A percentile compares a stretch with the other conserved stretches of the same genome.
Evolutionary conservation across 768 basidiomycete species (phyloP).

Genomic region (Glaciozyma antarctica): DNA sequence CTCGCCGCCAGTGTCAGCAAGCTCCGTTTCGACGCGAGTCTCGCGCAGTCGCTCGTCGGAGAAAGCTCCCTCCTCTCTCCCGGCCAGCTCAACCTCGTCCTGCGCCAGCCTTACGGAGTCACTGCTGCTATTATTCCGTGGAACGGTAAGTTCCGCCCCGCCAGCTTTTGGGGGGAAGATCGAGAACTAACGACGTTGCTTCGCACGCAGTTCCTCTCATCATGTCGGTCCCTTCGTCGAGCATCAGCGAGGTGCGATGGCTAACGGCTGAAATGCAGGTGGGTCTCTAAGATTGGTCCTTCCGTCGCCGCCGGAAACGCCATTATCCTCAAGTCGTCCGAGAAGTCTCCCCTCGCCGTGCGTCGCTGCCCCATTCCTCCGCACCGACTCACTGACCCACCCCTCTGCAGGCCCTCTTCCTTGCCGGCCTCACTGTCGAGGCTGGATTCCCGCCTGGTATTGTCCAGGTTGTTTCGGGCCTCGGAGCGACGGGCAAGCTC

Average conservation of each 20-base stretch:
- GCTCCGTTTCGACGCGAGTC: conserved; percentile 1
- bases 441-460: conserved; percentile 34
- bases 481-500: conserved; percentile 23
- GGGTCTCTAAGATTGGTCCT: conserved; percentile 27
- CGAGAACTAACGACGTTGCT: too few species aligned
- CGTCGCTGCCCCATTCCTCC: not conserved
- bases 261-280: not conserved
- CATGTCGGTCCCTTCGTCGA: conserved; percentile 12
- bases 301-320: conserved; percentile 34
- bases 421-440: conserved; percentile 22
- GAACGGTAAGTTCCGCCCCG: conserved; percentile 29
- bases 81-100: conserved; percentile 12
- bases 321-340: conserved; percentile 32
- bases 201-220: conserved; percentile 16
- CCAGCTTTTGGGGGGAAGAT: not conserved
- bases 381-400: not conserved
- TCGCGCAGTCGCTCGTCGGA: conserved; percentile 16
- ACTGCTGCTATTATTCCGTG: conserved; percentile 18
- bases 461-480: conserved; percentile 30
- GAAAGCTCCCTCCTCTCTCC: conserved; percentile 16
- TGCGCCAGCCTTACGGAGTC: conserved; percentile 28
- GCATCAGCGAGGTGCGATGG: not conserved
- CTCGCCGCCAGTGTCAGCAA: not conserved
- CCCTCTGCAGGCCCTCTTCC: not conserved
- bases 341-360: conserved; percentile 18